Percentiles rank a stretch among this genome's conserved stretches.
Evolutionary conservation across 2,329 filamentous ascomycete genomes (phyloP).

Genomic region (Aspergillus ruber): DNA sequence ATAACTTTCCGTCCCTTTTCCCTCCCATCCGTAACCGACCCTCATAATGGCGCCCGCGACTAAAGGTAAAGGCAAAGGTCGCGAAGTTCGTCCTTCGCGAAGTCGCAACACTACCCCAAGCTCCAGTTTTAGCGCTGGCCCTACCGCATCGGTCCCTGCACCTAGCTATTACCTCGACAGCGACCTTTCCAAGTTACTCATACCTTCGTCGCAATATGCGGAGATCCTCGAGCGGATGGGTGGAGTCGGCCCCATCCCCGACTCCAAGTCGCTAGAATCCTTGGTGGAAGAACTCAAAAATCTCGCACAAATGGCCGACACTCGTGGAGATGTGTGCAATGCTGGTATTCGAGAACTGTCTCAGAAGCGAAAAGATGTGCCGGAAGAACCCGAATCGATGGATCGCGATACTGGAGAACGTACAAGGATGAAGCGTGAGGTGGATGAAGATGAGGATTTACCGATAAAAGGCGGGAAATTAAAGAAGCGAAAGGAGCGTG

Average conservation of each 20-base stretch:
- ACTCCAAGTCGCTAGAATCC: slow-evolving; percentile 42
- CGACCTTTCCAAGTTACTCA: slow-evolving; percentile 43
- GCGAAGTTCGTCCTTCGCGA: slow-evolving; percentile 48
- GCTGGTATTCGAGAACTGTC: slow-evolving; percentile 54
- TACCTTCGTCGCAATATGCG: slow-evolving; percentile 48
- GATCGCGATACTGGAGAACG: slow-evolving; percentile 47
- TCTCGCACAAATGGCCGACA: slow-evolving; percentile 52
- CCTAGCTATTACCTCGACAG: slow-evolving; percentile 50
- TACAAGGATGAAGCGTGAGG: slow-evolving; percentile 39
- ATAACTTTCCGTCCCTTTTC: background rate
- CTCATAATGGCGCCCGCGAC: slow-evolving; percentile 38
- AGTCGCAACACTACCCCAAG: slow-evolving; percentile 60
- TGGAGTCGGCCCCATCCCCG: slow-evolving; percentile 42
- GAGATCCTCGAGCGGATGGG: slow-evolving; percentile 52
- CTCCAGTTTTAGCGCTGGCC: slow-evolving; percentile 45
- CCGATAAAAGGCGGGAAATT: slow-evolving; percentile 56
- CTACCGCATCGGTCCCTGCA: slow-evolving; percentile 27
- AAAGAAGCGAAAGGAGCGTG: slow-evolving; percentile 71
- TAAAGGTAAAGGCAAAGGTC: slow-evolving; percentile 49
- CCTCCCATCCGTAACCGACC: background rate
- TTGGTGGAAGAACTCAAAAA: slow-evolving; percentile 50
- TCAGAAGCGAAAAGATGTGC: slow-evolving; percentile 51
- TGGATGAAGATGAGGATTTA: slow-evolving; percentile 41
- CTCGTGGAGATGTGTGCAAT: slow-evolving; percentile 53
- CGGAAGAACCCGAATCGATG: slow-evolving; percentile 44